Conservation (phyloP, 2,329 filamentous ascomycete species). For the Salinomyces thailandicus region DNA sequence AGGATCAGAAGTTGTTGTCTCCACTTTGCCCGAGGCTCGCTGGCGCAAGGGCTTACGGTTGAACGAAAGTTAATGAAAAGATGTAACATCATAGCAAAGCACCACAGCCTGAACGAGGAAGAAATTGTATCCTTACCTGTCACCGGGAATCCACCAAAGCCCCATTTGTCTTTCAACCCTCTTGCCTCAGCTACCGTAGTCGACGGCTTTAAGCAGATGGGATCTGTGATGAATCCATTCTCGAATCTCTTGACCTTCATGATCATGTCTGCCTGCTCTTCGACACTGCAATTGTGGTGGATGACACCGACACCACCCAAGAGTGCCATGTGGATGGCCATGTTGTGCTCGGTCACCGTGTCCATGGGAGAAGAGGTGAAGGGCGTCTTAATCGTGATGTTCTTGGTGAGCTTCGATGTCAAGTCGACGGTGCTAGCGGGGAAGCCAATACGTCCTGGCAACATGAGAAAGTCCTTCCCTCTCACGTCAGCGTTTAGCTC, state of each 20-base stretch:
- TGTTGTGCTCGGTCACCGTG: conserved; percentile 97
- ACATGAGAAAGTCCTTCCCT: conserved; percentile 86
- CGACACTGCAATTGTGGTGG: conserved; percentile 98
- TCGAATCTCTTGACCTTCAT: conserved; percentile 98
- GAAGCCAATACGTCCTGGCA: conserved; percentile 98
- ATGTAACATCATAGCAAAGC: conserved; percentile 62
- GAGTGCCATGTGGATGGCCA: conserved; percentile 95
- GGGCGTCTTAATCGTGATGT: conserved; percentile 90
- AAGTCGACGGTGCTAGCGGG: conserved; percentile 79
- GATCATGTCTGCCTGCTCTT: conserved; percentile 97
- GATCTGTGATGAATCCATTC: conserved; percentile 97
- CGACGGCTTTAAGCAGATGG: conserved; percentile 75
- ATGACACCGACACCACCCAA: conserved; percentile 87
- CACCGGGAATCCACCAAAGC: conserved; percentile 95
- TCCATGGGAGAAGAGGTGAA: conserved; percentile 99
- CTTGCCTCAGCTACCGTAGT: conserved; percentile 88
- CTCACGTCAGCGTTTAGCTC: background rate
- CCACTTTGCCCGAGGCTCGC: conserved; percentile 25
- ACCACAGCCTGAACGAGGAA: conserved; percentile 3
- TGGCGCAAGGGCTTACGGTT: conserved; percentile 67
- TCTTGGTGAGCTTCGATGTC: conserved; percentile 88
- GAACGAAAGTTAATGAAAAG: conserved; percentile 99
- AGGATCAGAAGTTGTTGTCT: conserved; percentile 23
- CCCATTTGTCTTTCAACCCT: conserved; percentile 92
- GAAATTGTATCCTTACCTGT: conserved; percentile 71